Evolutionary conservation across 2,329 filamentous ascomycete genomes (phyloP), one percentile per base, ranked within the genome.

Genomic region (Aureobasidium musti): DNA sequence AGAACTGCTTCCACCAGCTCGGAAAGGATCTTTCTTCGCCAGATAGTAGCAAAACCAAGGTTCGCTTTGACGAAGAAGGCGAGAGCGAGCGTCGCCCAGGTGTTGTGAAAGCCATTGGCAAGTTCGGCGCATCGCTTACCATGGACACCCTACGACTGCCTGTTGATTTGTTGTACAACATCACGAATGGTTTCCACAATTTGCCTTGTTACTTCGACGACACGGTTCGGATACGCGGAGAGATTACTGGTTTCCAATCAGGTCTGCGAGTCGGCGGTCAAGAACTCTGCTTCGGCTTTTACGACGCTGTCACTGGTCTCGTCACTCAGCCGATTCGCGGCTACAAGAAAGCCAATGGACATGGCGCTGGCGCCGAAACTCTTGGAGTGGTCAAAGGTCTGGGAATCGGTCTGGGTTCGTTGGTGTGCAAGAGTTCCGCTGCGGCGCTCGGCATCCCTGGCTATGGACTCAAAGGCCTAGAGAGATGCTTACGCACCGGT

Each of bases 101-200:
- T n/a, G 21, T 14, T 6, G 3, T 47, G 21, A 47, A 47, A 23
- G n/a, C 19, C n/a, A 26, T 47, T 10, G 43, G 43, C 21, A 47
- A 14, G 11, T 47, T 47, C 14, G 43, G 43, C n/a, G 43, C 21
- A 2, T 10, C 21, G 17, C 7, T 26, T 13, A 19, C 39, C 39
- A 13, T 23, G 39, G 13, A 30, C 19, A 45, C 26, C 28, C 39
- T 23, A 2, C 57, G 17, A 17, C 6, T 64, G 1, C 61, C 61
- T 7, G 11, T 53, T 19, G 49, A 28, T 8, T 28, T 64, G 3
- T 13, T 53, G 6, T 64, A 64, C 61, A 64, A 64, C 23, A 73
- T 90, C 2, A 86, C 86, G 1, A 87, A 89, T 72, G 88, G 87
- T 1, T 89, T 89, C 68, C 87, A 90, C 73, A 90, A 90, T 69